Conservation (phyloP, 495 filamentous ascomycete species). For the Penicillium crystallinum region DNA sequence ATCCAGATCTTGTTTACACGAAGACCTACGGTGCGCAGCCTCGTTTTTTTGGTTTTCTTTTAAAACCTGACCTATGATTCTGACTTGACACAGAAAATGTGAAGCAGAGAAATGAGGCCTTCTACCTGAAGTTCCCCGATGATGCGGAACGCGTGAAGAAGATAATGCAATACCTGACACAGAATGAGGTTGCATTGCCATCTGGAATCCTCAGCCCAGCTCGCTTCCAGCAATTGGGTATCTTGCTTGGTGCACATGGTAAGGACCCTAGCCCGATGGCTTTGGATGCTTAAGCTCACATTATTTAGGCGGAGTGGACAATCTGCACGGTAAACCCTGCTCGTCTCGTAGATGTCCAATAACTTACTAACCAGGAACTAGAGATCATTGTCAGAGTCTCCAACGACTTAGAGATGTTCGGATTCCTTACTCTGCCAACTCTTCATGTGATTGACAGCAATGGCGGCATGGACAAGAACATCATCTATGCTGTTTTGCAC, state of each 20-base stretch:
- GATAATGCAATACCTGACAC: constrained; percentile 57
- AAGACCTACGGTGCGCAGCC: constrained; percentile 53
- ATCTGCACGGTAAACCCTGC: constrained; percentile 49
- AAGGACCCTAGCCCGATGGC: constrained; percentile 8
- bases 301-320: constrained; percentile 55
- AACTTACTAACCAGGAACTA: constrained; percentile 14
- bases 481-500: constrained; percentile 82
- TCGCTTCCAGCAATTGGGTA: constrained; percentile 69
- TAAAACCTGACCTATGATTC: background rate
- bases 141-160: constrained; percentile 67
- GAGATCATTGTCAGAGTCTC: constrained; percentile 63
- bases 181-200: constrained; percentile 55
- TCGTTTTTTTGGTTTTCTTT: background rate
- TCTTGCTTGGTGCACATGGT: constrained; percentile 73
- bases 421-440: constrained; percentile 64
- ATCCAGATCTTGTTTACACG: constrained; percentile 70
- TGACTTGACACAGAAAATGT: constrained; percentile 49
- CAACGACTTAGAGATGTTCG: constrained; percentile 66
- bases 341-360: background rate
- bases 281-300: constrained; percentile 9
- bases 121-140: constrained; percentile 81
- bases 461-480: constrained; percentile 62
- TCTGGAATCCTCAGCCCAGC: constrained; percentile 61
- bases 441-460: constrained; percentile 60
- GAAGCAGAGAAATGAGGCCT: constrained; percentile 59